phyloP scores from a whole-genome alignment of 768 basidiomycete species.

The Rhizopogon roseolus region DNA sequence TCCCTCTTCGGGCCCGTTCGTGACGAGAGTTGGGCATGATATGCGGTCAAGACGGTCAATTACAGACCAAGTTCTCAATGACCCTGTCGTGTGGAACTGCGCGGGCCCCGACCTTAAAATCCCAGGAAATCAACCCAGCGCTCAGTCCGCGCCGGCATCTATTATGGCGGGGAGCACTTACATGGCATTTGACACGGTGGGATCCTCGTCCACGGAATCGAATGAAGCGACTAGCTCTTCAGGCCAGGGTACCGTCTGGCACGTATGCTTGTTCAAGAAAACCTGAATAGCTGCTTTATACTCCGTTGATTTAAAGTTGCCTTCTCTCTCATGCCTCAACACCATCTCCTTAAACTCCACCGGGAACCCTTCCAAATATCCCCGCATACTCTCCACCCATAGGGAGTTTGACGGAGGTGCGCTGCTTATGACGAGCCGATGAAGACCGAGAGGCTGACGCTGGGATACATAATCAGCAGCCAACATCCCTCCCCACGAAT shows the following conservation, averaged over 20 bases:
- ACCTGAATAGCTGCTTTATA: conserved; percentile 25
- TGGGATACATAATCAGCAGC: conserved; percentile 34
- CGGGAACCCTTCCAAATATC: conserved; percentile 21
- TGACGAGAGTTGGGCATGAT: conserved; percentile 31
- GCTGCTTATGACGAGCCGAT: conserved; percentile 29
- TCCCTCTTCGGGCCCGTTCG: conserved; percentile 34
- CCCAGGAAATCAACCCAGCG: no score
- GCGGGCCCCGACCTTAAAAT: conserved; percentile 19
- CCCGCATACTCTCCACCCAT: conserved; percentile 20
- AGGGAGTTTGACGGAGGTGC: conserved; percentile 26
- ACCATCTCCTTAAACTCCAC: conserved; percentile 21
- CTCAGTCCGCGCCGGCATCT: no score
- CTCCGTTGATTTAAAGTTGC: conserved; percentile 26
- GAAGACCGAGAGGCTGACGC: conserved; percentile 35
- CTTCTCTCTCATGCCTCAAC: conserved; percentile 27
- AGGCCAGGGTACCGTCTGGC: conserved; percentile 29
- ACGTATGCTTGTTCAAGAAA: conserved; percentile 32
- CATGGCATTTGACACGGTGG: conserved; percentile 30
- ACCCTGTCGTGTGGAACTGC: conserved; percentile 35
- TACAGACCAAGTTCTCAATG: conserved; percentile 43
- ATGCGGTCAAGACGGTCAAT: conserved; percentile 39
- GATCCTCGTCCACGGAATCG: conserved; percentile 19
- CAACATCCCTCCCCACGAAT: conserved; percentile 58
- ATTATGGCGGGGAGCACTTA: conserved; percentile 9
- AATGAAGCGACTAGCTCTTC: conserved; percentile 26